phyloP scores from a whole-genome alignment of 129 eudicot species.

The Apium graveolens region DNA sequence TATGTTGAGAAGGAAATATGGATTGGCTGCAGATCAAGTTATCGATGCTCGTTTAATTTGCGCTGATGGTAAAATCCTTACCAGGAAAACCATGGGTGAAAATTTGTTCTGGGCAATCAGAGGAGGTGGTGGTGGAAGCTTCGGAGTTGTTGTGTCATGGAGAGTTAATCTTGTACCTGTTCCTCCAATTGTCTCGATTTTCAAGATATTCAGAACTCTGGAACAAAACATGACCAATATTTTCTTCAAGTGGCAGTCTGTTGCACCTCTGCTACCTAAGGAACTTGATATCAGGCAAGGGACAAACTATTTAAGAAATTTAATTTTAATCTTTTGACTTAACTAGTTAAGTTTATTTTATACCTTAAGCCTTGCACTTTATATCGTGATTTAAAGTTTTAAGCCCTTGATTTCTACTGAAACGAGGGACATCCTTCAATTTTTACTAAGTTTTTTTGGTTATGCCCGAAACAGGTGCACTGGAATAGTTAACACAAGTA shows the following conservation, averaged over 20 bases:
- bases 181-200: not conserved
- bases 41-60: not conserved
- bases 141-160: not conserved
- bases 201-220: not conserved
- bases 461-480: not conserved
- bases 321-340: too few species aligned
- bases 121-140: not conserved
- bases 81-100: not conserved
- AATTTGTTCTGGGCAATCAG: not conserved
- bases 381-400: too few species aligned
- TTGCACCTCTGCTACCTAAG: not conserved
- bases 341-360: too few species aligned
- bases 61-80: not conserved
- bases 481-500: not conserved
- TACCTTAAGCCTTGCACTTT: too few species aligned
- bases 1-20: not conserved
- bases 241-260: not conserved
- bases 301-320: too few species aligned
- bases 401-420: too few species aligned
- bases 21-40: not conserved
- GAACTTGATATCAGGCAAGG: not conserved
- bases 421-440: too few species aligned
- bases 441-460: too few species aligned
- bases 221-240: not conserved
- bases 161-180: not conserved